Conservation (phyloP, 306 rosid genomes). For the Vigna reflexopilosa region DNA sequence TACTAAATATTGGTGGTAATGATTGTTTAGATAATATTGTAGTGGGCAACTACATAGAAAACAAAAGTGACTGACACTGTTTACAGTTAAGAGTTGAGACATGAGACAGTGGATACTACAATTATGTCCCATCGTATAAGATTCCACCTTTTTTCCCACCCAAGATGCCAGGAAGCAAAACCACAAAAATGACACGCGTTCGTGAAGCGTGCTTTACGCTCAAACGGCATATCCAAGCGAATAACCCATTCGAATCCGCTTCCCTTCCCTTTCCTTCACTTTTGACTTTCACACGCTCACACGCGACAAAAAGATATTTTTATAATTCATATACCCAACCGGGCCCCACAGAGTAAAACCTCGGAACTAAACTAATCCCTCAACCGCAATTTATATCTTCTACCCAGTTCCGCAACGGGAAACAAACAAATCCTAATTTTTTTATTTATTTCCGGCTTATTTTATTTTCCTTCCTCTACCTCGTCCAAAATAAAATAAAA, state of each 20-base stretch:
- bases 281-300: slow-evolving; percentile 42
- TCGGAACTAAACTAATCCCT: slow-evolving; percentile 46
- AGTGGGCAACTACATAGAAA: no score
- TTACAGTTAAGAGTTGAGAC: neutral
- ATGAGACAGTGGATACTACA: slow-evolving; percentile 17
- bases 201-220: slow-evolving; percentile 42
- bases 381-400: slow-evolving; percentile 29
- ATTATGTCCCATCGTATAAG: slow-evolving; percentile 36
- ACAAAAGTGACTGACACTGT: neutral
- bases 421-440: neutral
- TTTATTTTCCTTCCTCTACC: neutral
- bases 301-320: slow-evolving; percentile 50
- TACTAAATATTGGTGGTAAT: neutral
- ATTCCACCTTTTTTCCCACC: slow-evolving; percentile 35
- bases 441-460: neutral
- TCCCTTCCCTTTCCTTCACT: slow-evolving; percentile 28
- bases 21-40: neutral
- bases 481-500: neutral
- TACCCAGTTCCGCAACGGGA: slow-evolving; percentile 27
- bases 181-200: slow-evolving; percentile 38
- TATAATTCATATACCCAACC: slow-evolving; percentile 13
- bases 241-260: slow-evolving; percentile 50
- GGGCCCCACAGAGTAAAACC: slow-evolving; percentile 35
- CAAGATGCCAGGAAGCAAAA: slow-evolving; percentile 33
- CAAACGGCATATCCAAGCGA: slow-evolving; percentile 47